Percentiles rank a stretch among this genome's conserved stretches.
These are phyloP conservation scores for Plasmodium gallinaceum DNA, from an alignment of 169 alveolate genomes.

Conservation along the genomic window DNA sequence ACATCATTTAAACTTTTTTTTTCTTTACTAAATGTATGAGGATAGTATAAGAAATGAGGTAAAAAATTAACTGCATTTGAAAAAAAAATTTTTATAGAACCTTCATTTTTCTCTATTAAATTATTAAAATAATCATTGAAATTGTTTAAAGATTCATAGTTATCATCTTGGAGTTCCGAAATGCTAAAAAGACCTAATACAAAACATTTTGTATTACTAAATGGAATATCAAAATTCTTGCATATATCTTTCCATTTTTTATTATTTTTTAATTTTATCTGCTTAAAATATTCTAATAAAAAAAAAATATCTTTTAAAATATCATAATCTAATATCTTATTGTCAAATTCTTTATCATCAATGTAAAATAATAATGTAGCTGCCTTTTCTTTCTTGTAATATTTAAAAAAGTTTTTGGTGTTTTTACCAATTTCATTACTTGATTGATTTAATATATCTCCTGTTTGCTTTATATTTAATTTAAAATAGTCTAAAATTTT, in stretches of 20 bases:
- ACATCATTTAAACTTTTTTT: slow-evolving; percentile 3
- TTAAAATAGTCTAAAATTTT: background rate
- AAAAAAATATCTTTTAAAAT: slow-evolving; percentile 46
- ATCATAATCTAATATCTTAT: slow-evolving; percentile 32
- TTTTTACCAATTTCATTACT: slow-evolving; percentile 30
- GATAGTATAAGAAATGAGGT: slow-evolving; percentile 63
- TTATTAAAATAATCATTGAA: slow-evolving; percentile 24
- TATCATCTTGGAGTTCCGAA: slow-evolving; percentile 17
- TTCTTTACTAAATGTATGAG: background rate
- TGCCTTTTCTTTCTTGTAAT: slow-evolving; percentile 51
- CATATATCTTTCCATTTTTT: slow-evolving; percentile 63
- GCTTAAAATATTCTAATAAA: slow-evolving; percentile 45
- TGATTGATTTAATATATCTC: slow-evolving; percentile 26
- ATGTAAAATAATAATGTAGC: slow-evolving; percentile 49
- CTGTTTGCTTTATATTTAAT: slow-evolving; percentile 24
- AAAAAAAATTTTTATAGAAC: slow-evolving; percentile 17
- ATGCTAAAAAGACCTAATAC: slow-evolving; percentile 61
- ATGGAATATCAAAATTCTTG: slow-evolving; percentile 34
- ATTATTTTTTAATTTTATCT: slow-evolving; percentile 12
- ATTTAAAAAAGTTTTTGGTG: slow-evolving; percentile 31
- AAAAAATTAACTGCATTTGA: slow-evolving; percentile 20
- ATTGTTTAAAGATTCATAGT: slow-evolving; percentile 16
- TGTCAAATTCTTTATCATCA: slow-evolving; percentile 12
- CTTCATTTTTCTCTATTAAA: slow-evolving; percentile 1
- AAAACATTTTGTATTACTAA: slow-evolving; percentile 38